Conservation (phyloP, 106 monocot species). For the Dioscorea dumetorum region DNA sequence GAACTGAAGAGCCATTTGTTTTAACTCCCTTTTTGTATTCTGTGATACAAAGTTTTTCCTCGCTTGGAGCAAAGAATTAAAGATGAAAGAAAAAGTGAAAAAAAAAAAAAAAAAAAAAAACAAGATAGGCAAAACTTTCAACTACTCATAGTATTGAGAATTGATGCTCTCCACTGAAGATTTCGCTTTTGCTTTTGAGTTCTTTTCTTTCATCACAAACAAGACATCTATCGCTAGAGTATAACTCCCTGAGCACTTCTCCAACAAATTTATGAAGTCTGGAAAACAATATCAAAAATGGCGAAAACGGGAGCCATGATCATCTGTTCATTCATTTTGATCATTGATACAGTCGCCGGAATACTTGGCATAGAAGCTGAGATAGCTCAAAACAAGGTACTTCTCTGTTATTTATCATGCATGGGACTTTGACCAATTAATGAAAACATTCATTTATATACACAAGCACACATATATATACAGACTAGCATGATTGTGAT, state of each 20-base stretch:
- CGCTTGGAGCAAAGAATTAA: constrained; percentile 3
- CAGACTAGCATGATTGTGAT: no score
- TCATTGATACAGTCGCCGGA: constrained; percentile 56
- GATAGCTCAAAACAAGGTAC: constrained; percentile 59
- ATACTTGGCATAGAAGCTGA: constrained; percentile 74
- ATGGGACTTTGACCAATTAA: no score
- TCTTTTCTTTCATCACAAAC: neutral
- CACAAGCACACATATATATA: no score
- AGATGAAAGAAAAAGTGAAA: constrained; percentile 3
- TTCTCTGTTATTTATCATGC: neutral
- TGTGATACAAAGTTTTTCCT: constrained; percentile 19
- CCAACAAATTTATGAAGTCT: neutral
- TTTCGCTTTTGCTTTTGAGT: constrained; percentile 4
- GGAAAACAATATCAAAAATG: constrained; percentile 13
- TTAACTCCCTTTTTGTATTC: neutral
- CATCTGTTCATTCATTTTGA: constrained; percentile 52
- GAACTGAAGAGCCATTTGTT: no score
- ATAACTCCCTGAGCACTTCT: neutral
- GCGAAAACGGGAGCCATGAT: constrained; percentile 20
- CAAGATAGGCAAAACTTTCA: neutral
- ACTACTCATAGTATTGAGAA: neutral
- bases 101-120: constrained; percentile 2
- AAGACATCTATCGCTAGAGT: neutral
- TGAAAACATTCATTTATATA: no score
- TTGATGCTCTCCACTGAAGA: neutral